phyloP scores from a whole-genome alignment of 345 rosid genomes.

The Rhizophora apiculata region DNA sequence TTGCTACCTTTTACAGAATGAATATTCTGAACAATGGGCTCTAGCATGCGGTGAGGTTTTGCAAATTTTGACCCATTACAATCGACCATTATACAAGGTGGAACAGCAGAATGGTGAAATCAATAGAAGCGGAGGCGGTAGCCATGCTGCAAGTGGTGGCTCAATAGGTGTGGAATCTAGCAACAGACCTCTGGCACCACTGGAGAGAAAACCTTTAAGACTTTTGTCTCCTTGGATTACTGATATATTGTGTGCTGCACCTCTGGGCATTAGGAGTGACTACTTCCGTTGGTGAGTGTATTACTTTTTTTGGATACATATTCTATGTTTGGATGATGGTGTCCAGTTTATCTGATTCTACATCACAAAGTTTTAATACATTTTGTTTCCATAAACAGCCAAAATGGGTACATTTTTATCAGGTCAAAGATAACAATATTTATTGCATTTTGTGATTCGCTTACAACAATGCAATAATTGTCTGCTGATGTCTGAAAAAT shows the following conservation, averaged over 20 bases:
- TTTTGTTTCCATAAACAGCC: too few relatives aligned
- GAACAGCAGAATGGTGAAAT: conserved; percentile 56
- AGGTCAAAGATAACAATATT: too few relatives aligned
- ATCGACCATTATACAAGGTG: conserved; percentile 80
- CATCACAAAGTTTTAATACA: too few relatives aligned
- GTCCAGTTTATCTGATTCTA: too few relatives aligned
- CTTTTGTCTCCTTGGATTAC: conserved; percentile 97
- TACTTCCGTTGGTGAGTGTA: conserved; percentile 87
- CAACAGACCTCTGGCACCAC: conserved; percentile 42
- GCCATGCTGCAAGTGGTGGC: conserved; percentile 44
- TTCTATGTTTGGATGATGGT: not conserved
- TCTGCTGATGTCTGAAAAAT: too few relatives aligned
- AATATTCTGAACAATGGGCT: conserved; percentile 98
- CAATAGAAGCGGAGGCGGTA: conserved; percentile 43
- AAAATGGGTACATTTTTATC: too few relatives aligned
- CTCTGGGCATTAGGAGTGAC: conserved; percentile 89
- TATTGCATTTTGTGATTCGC: too few relatives aligned
- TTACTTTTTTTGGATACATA: conserved; percentile 4
- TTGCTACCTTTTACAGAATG: conserved; percentile 50
- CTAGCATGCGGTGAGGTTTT: conserved; percentile 93
- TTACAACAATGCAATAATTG: too few relatives aligned
- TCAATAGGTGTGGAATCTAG: conserved; percentile 40
- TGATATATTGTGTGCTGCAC: conserved; percentile 89
- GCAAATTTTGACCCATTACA: conserved; percentile 92
- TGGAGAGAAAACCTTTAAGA: conserved; percentile 84